phyloP scores from a whole-genome alignment of 345 rosid species.

The Brassica incana region DNA sequence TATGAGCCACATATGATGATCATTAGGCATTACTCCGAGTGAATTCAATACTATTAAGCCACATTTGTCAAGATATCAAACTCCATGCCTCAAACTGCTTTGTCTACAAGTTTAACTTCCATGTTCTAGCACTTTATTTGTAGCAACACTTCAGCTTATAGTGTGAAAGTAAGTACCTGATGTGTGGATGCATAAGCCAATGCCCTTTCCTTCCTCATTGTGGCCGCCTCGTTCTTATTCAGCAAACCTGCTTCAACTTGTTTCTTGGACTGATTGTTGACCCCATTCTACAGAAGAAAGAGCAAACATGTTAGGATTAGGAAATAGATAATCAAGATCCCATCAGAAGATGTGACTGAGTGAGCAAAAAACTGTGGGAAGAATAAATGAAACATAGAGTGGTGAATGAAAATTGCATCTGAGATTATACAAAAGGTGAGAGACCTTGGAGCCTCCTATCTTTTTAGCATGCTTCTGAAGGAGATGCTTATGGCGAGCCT shows the following conservation, averaged over 20 bases:
- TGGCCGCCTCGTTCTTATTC: conserved; percentile 65
- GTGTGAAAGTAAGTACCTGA: conserved; percentile 61
- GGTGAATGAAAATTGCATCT: neutral
- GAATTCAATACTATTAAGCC: neutral
- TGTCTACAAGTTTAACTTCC: neutral
- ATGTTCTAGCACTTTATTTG: neutral
- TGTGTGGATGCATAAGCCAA: conserved; percentile 84
- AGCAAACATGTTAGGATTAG: neutral
- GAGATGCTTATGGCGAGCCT: conserved; percentile 78
- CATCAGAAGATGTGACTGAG: neutral
- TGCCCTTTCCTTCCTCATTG: conserved; percentile 92
- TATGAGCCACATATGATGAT: conserved; percentile 7
- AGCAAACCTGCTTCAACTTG: conserved; percentile 71
- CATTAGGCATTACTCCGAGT: neutral
- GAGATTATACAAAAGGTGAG: neutral
- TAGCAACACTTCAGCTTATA: too few relatives aligned
- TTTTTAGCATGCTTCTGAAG: conserved; percentile 85
- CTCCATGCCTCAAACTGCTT: neutral
- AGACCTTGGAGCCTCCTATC: conserved; percentile 40
- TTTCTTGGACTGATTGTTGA: conserved; percentile 78
- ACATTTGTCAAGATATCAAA: neutral
- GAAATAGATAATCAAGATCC: neutral
- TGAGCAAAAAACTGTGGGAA: neutral
- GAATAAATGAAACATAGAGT: neutral
- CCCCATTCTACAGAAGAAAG: conserved; percentile 56